Conservation (phyloP, 2,329 filamentous ascomycete species). For the Fusarium sulawesiense region DNA sequence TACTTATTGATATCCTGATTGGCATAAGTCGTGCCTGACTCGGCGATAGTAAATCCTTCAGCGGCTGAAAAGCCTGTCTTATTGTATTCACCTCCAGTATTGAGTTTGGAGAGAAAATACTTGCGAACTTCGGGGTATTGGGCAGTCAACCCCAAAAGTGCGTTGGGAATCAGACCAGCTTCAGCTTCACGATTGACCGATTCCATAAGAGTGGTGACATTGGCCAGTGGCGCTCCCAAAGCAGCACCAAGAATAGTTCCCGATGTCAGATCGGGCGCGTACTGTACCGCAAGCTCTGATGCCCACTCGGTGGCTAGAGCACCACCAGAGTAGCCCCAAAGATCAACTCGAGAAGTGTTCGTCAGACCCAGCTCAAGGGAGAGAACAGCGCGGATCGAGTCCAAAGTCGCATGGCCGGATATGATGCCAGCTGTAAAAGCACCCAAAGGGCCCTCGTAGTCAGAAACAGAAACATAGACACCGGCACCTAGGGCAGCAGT, state of each 20-base stretch:
- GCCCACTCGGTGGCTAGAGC: slow-evolving; percentile 64
- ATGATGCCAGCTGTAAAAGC: slow-evolving; percentile 57
- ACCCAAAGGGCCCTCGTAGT: slow-evolving; percentile 59
- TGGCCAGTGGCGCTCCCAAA: slow-evolving; percentile 59
- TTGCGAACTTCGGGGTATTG: slow-evolving; percentile 36
- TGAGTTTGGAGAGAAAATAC: slow-evolving; percentile 34
- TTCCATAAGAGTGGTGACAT: slow-evolving; percentile 52
- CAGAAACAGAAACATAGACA: slow-evolving; percentile 55
- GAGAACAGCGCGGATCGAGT: slow-evolving; percentile 58
- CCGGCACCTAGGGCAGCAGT: slow-evolving; percentile 21
- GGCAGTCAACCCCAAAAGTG: slow-evolving; percentile 32
- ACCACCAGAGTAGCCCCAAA: slow-evolving; percentile 70
- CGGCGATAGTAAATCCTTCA: background rate
- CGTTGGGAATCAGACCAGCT: slow-evolving; percentile 35
- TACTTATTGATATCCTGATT: slow-evolving; percentile 26
- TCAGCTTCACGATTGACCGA: slow-evolving; percentile 46
- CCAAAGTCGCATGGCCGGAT: slow-evolving; percentile 58
- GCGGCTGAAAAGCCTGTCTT: slow-evolving; percentile 41
- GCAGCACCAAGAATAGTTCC: slow-evolving; percentile 58
- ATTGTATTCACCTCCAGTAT: slow-evolving; percentile 25
- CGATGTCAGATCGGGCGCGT: slow-evolving; percentile 61
- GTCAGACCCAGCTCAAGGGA: slow-evolving; percentile 49
- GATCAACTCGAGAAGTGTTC: slow-evolving; percentile 49
- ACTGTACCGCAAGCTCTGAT: slow-evolving; percentile 61
- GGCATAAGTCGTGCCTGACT: slow-evolving; percentile 23